These are phyloP conservation scores for Hypoxylon trugodes DNA, from an alignment of 495 filamentous ascomycete species.

Conservation along the genomic window DNA sequence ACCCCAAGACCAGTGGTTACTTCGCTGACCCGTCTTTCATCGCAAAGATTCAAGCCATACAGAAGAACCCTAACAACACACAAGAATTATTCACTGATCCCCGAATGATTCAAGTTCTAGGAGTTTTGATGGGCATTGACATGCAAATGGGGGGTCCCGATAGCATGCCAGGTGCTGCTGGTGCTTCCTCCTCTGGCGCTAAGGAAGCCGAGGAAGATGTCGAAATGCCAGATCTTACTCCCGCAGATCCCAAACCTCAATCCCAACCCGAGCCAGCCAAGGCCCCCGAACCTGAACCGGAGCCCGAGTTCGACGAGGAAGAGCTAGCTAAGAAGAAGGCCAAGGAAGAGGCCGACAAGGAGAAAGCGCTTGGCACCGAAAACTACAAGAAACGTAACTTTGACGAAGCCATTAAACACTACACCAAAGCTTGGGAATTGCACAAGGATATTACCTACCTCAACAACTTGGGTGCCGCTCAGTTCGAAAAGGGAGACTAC, in stretches of 20 bases:
- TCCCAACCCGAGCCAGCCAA: constrained; percentile 62
- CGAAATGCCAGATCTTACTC: constrained; percentile 75
- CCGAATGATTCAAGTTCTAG: constrained; percentile 91
- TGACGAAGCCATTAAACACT: constrained; percentile 93
- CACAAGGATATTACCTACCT: constrained; percentile 97
- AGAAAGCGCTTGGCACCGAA: constrained; percentile 94
- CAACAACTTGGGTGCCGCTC: constrained; percentile 93
- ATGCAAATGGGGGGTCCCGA: constrained; percentile 79
- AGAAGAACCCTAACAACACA: constrained; percentile 80
- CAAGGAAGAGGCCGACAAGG: constrained; percentile 90
- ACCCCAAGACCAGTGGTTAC: constrained; percentile 88
- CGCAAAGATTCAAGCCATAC: constrained; percentile 81
- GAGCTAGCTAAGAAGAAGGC: constrained; percentile 82
- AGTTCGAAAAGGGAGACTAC: constrained; percentile 95
- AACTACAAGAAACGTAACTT: constrained; percentile 98
- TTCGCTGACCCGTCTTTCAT: constrained; percentile 91
- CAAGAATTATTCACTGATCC: constrained; percentile 87
- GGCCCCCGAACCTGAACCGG: constrained; percentile 66
- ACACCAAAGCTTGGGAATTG: constrained; percentile 92
- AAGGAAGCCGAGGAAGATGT: constrained; percentile 76
- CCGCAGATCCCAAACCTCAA: constrained; percentile 52
- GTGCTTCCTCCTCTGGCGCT: constrained; percentile 45
- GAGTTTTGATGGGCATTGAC: constrained; percentile 91
- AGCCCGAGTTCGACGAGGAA: constrained; percentile 81
- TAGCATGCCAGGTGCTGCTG: constrained; percentile 55